Evolutionary conservation across 176 grass and related monocot genomes (phyloP).

Genomic region (Thalia dealbata): DNA sequence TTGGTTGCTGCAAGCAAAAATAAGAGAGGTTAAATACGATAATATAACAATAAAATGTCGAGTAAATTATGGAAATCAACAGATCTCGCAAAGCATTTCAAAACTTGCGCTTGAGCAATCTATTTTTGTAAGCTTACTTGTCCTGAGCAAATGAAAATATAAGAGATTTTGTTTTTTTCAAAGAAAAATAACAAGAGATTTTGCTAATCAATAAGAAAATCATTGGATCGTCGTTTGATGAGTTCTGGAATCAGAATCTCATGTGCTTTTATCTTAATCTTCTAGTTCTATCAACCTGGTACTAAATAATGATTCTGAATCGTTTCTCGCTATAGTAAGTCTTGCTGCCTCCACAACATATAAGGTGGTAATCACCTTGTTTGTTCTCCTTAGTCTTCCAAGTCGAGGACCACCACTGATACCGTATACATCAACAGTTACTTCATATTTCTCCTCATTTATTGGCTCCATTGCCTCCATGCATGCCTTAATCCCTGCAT

Average conservation of each 20-base stretch:
- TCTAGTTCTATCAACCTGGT: no score
- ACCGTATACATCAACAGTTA: slow-evolving; percentile 57
- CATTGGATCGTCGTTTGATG: no score
- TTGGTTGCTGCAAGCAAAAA: slow-evolving; percentile 43
- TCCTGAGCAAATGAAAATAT: no score
- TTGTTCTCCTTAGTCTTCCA: slow-evolving; percentile 48
- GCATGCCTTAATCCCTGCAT: slow-evolving; percentile 66
- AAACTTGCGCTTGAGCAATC: no score
- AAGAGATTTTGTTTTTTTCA: no score
- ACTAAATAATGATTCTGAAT: neutral
- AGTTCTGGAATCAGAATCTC: no score
- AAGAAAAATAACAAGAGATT: no score
- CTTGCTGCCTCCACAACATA: neutral
- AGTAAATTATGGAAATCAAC: neutral
- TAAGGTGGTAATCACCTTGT: slow-evolving; percentile 28
- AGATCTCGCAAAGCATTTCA: neutral
- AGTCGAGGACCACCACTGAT: slow-evolving; percentile 41
- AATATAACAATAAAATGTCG: neutral
- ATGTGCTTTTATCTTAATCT: no score
- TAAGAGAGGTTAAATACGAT: neutral
- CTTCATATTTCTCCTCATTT: slow-evolving; percentile 55
- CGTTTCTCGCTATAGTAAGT: no score
- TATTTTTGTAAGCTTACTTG: no score
- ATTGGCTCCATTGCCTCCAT: slow-evolving; percentile 47
- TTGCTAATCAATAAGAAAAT: no score